These are phyloP conservation scores for Bombardia bombarda DNA, from an alignment of 495 filamentous ascomycete species.

Conservation along the genomic window DNA sequence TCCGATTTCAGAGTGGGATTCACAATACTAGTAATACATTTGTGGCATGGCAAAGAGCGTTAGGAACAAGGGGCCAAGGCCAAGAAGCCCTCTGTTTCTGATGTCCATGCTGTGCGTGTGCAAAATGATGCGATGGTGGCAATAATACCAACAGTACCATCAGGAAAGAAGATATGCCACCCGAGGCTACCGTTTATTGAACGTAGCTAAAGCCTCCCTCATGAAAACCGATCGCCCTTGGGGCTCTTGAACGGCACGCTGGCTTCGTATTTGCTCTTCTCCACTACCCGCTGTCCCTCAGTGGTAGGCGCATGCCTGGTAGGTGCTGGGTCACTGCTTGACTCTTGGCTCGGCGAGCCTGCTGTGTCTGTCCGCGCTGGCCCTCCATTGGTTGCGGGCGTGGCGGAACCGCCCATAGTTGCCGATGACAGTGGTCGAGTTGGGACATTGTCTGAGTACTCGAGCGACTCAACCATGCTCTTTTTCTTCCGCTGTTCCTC, in stretches of 20 bases:
- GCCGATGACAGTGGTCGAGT: constrained; percentile 24
- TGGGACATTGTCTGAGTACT: constrained; percentile 39
- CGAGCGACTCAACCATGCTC: constrained; percentile 51
- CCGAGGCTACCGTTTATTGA: too few relatives aligned
- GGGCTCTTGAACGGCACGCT: constrained; percentile 58
- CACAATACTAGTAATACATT: too few relatives aligned
- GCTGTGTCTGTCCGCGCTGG: constrained; percentile 49
- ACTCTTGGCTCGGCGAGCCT: constrained; percentile 72
- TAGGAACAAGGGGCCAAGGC: too few relatives aligned
- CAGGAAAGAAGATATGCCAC: too few relatives aligned
- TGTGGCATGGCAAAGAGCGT: too few relatives aligned
- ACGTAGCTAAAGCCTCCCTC: too few relatives aligned
- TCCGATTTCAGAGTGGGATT: too few relatives aligned
- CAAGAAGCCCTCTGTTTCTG: too few relatives aligned
- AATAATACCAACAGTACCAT: too few relatives aligned
- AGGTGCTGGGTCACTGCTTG: constrained; percentile 74
- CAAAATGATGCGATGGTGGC: too few relatives aligned
- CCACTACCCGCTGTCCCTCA: constrained; percentile 57
- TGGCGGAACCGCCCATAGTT: constrained; percentile 29
- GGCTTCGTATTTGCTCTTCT: constrained; percentile 87
- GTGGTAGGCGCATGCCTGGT: constrained; percentile 74
- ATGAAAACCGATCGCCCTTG: constrained; percentile 77
- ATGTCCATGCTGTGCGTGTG: too few relatives aligned
- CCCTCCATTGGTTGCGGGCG: constrained; percentile 21
- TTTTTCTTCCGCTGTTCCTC: constrained; percentile 59